Base-by-base conservation (phyloP, 176 grass and related monocot species). In the Zizania latifolia region DNA sequence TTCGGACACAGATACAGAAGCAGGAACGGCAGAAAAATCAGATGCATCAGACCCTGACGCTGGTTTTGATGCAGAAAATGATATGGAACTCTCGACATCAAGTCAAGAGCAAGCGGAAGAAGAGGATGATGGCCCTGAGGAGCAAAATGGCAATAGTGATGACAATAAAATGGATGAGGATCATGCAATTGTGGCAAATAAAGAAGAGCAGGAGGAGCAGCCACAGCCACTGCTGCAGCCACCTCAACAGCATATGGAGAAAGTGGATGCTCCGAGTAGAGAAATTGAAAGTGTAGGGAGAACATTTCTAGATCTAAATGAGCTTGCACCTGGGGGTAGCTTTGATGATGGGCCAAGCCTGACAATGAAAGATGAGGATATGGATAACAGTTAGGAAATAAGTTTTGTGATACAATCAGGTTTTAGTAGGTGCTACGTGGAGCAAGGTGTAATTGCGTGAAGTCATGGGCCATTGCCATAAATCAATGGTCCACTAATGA, bases 271-370 rank as follows among this genome's bases (percentile, higher is more conserved):
- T 78, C 79, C 82, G 3, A 68, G 58, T 24, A 71, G 85, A 36
- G 86, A 88, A 54, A 87, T 31, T 24, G 63, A 79, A 78, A 78
- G 65, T 74, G 82, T 86, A 62, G 76, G 87, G 79, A 90, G 89
- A 88, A 88, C 86, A 82, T 92, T 99, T n/a, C 76, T 99, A 65
- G 96, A 99, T 82, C 81, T 99, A 79, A 99, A 99, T 50, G 87
- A 99, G 77, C 92, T 93, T 76, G 96, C 96, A 39, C 96, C 96
- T 60, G 96, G 90, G 34, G 87, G 70, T 37, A 90, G 90, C 27
- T 93, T 97, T 41, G 94, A 97, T 3, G 94, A 97, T 36, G 96
- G 89, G 5, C 96, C 92, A 58, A 79, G 53, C 68, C 73, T 86
- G 27, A 68, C 68, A 26, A 65, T 87, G 69, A 94, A 95, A 86